Conservation (phyloP, 345 rosid species). For the Heritiera littoralis region DNA sequence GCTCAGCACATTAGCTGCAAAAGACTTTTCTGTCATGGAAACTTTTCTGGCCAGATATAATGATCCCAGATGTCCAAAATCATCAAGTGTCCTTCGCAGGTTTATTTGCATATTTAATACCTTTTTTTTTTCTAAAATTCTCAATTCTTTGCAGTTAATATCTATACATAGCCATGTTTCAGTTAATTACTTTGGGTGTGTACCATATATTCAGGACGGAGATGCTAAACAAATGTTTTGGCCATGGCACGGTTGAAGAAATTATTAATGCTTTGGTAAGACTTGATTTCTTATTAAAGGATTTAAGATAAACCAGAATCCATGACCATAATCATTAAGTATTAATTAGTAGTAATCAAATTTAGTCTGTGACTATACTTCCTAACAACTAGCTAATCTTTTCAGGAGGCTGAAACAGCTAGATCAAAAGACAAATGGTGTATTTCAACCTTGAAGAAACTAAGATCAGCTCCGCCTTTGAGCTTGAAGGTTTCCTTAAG, state of each 20-base stretch:
- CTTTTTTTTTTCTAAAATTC: neutral
- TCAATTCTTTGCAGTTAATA: neutral
- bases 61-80: constrained; percentile 56
- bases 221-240: constrained; percentile 65
- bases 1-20: constrained; percentile 59
- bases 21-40: constrained; percentile 80
- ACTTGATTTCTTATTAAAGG: neutral
- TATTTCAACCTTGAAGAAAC: constrained; percentile 55
- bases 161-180: neutral
- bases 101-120: constrained; percentile 29
- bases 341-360: neutral
- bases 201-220: constrained; percentile 48
- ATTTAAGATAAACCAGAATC: neutral
- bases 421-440: constrained; percentile 68
- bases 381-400: neutral
- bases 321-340: neutral
- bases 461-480: constrained; percentile 74
- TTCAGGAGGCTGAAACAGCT: constrained; percentile 59
- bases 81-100: constrained; percentile 66
- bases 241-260: constrained; percentile 77
- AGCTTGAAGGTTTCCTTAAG: constrained; percentile 81
- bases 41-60: constrained; percentile 52
- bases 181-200: neutral
- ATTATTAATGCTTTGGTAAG: constrained; percentile 45
- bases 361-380: neutral